Conservation (phyloP, 305 asterid genomes). For the Ajuga reptans region DNA sequence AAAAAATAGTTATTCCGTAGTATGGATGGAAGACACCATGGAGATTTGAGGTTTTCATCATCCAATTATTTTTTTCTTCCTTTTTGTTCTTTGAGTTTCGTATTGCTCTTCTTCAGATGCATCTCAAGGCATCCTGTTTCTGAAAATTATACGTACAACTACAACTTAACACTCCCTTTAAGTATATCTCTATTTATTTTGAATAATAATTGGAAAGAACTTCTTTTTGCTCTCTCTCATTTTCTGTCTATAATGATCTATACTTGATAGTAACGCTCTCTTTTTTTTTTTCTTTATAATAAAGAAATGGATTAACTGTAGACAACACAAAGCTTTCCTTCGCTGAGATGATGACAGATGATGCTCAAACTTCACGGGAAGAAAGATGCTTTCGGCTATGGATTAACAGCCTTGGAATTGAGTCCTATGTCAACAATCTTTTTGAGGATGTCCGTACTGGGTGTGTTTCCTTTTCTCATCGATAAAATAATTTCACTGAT, state of each 20-base stretch:
- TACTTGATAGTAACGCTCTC: neutral
- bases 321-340: conserved; percentile 54
- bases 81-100: too few relatives aligned
- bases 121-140: too few relatives aligned
- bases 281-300: neutral
- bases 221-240: neutral
- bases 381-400: conserved; percentile 91
- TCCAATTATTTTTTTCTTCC: too few relatives aligned
- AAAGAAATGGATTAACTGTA: conserved; percentile 73
- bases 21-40: too few relatives aligned
- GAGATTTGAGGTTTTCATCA: too few relatives aligned
- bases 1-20: too few relatives aligned
- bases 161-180: too few relatives aligned
- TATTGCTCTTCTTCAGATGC: too few relatives aligned
- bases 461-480: conserved; percentile 29
- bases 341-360: conserved; percentile 89
- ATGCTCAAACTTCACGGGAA: conserved; percentile 85
- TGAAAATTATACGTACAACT: too few relatives aligned
- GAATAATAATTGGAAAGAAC: neutral
- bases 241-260: neutral
- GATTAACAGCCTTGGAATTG: conserved; percentile 91
- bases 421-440: conserved; percentile 59
- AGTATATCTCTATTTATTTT: neutral
- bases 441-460: conserved; percentile 85
- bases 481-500: neutral